phyloP scores from a whole-genome alignment of 345 rosid species.

The Sonneratia alba region DNA sequence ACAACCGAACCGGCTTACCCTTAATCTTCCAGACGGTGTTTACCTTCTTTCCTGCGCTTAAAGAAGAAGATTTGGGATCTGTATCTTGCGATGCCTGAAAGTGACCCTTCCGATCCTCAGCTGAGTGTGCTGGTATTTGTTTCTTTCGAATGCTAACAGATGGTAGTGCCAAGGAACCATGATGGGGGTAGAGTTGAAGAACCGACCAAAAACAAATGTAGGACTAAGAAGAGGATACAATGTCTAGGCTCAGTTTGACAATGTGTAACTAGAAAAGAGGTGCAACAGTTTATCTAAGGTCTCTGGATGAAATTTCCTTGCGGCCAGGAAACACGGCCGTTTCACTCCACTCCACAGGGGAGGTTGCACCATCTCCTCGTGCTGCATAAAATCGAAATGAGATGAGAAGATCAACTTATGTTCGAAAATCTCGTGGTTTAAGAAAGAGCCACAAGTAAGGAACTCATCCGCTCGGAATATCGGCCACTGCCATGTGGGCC shows the following conservation, averaged over 20 bases:
- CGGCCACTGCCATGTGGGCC: conserved; percentile 93
- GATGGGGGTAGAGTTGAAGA: not conserved
- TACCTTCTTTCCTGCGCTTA: no score
- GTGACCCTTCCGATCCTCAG: no score
- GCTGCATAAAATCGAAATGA: conserved; percentile 13
- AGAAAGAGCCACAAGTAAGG: not conserved
- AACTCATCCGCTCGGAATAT: conserved; percentile 59
- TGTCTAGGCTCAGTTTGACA: not conserved
- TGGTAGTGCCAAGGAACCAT: not conserved
- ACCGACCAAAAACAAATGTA: not conserved
- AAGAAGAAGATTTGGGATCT: no score
- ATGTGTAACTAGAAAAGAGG: conserved; percentile 24
- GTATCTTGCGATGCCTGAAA: no score
- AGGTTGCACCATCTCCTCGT: conserved; percentile 17
- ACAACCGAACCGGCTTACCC: no score
- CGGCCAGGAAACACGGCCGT: conserved; percentile 32
- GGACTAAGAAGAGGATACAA: not conserved
- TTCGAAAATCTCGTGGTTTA: not conserved
- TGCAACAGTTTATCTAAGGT: conserved; percentile 25
- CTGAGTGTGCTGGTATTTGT: no score
- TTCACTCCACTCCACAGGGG: conserved; percentile 30
- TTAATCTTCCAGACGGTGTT: no score
- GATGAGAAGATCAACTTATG: no score
- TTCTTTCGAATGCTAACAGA: no score
- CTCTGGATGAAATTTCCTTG: conserved; percentile 33